A percentile compares a stretch with the other conserved stretches of the same genome.
Evolutionary conservation across 805 yeast genomes (phyloP).

Genomic region (Priceomyces carsonii): DNA sequence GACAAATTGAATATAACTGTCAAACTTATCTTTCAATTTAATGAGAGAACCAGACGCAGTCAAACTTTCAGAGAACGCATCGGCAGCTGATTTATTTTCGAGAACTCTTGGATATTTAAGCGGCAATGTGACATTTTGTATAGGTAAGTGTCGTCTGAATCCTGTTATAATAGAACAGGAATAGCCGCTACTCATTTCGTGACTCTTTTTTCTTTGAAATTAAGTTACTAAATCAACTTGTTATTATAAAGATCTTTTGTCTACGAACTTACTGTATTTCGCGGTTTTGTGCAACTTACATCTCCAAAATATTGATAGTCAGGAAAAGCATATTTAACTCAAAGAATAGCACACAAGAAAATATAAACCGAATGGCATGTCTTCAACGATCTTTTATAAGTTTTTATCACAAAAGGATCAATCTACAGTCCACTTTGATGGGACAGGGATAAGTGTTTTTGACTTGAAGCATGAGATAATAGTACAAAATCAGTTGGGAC

Average conservation of each 20-base stretch:
- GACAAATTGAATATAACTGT: slow-evolving; percentile 26
- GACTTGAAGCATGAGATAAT: slow-evolving; percentile 92
- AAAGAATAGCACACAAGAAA: background rate
- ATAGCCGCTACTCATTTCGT: slow-evolving; percentile 14
- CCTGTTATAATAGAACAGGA: slow-evolving; percentile 21
- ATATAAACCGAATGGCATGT: slow-evolving; percentile 47
- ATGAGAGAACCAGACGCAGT: slow-evolving; percentile 24
- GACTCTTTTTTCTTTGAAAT: background rate
- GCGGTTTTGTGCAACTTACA: slow-evolving; percentile 8
- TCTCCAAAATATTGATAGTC: background rate
- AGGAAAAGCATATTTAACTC: background rate
- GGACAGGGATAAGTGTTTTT: slow-evolving; percentile 94
- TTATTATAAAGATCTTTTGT: too few relatives aligned
- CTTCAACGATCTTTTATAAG: slow-evolving; percentile 83
- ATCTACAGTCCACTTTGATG: slow-evolving; percentile 84
- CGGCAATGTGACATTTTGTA: slow-evolving; percentile 20
- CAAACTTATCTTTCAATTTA: slow-evolving; percentile 17
- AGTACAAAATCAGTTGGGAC: slow-evolving; percentile 73
- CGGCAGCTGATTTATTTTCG: slow-evolving; percentile 16
- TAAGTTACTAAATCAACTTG: too few relatives aligned
- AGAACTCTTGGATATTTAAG: slow-evolving; percentile 20
- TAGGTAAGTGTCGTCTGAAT: slow-evolving; percentile 16
- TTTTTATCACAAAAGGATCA: slow-evolving; percentile 82
- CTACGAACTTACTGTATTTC: background rate
- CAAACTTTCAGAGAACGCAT: slow-evolving; percentile 19